A percentile compares a stretch with the other conserved stretches of the same genome.
These are phyloP conservation scores for Fraxinus nigra DNA, from an alignment of 305 asterid species.

Conservation along the genomic window DNA sequence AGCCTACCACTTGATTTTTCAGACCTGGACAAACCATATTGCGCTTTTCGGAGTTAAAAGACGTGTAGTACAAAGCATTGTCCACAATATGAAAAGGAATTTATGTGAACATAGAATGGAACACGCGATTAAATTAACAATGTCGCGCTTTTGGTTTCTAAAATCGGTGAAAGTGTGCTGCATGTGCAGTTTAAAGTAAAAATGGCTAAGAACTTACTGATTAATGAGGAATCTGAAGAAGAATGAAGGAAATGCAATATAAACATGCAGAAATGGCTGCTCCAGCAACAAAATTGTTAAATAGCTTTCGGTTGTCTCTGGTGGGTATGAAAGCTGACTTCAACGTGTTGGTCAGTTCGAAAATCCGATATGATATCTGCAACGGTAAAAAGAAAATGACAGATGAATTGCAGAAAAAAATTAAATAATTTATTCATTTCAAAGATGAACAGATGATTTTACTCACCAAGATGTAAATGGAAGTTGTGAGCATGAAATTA, in stretches of 20 bases:
- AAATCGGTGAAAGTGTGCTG: not conserved
- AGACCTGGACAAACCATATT: conserved; percentile 23
- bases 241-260: conserved; percentile 59
- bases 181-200: not conserved
- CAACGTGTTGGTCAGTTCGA: conserved; percentile 85
- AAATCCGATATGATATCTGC: conserved; percentile 79
- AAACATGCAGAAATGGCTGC: conserved; percentile 54
- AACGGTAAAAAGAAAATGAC: conserved; percentile 6
- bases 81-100: not conserved
- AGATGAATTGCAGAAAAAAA: conserved; percentile 5
- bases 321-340: conserved; percentile 78
- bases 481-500: conserved; percentile 83
- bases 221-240: conserved; percentile 66
- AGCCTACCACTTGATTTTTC: conserved; percentile 19
- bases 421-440: conserved; percentile 1
- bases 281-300: conserved; percentile 73
- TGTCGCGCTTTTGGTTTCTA: not conserved
- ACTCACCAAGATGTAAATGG: conserved; percentile 73
- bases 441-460: conserved; percentile 14
- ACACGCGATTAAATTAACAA: not conserved
- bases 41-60: not conserved
- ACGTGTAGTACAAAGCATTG: not conserved
- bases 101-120: conserved; percentile 1
- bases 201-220: conserved; percentile 41
- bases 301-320: conserved; percentile 61